Evolutionary conservation across 169 alveolate genomes (phyloP).

Genomic region (Plasmodium gaboni): DNA sequence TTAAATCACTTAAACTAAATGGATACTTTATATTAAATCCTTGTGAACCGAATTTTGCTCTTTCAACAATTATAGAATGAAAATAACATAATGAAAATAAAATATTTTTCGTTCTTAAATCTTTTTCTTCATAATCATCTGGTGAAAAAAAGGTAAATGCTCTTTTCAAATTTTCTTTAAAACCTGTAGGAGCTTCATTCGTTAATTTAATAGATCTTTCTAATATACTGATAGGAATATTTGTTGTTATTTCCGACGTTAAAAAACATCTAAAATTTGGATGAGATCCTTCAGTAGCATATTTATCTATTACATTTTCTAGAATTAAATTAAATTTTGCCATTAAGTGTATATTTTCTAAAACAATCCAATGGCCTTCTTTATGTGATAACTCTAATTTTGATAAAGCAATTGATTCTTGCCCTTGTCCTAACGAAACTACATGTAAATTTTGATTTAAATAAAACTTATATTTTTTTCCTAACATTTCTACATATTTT

Average conservation of each 20-base stretch:
- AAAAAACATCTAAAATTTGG: slow-evolving; percentile 95
- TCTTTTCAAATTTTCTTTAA: slow-evolving; percentile 95
- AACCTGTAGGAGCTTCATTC: slow-evolving; percentile 97
- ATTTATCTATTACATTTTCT: slow-evolving; percentile 95
- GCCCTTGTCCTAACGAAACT: slow-evolving; percentile 96
- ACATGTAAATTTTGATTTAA: slow-evolving; percentile 92
- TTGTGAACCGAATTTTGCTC: slow-evolving; percentile 98
- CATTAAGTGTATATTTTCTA: slow-evolving; percentile 96
- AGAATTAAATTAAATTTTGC: slow-evolving; percentile 94
- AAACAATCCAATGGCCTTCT: slow-evolving; percentile 98
- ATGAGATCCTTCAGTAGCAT: slow-evolving; percentile 95
- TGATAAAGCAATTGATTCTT: slow-evolving; percentile 94
- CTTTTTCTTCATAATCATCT: slow-evolving; percentile 93
- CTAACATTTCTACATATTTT: slow-evolving; percentile 92
- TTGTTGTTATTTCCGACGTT: slow-evolving; percentile 94
- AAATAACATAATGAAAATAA: slow-evolving; percentile 96
- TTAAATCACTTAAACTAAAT: slow-evolving; percentile 95
- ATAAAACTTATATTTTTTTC: slow-evolving; percentile 86
- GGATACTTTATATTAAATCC: slow-evolving; percentile 98
- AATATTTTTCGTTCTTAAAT: slow-evolving; percentile 94
- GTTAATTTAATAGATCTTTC: slow-evolving; percentile 97
- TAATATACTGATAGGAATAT: slow-evolving; percentile 95
- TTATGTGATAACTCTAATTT: slow-evolving; percentile 94
- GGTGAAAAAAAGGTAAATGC: slow-evolving; percentile 95
- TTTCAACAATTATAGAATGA: slow-evolving; percentile 96